Evolutionary conservation across 805 yeast species (phyloP), one percentile per base, ranked within the genome.

Genomic region (Lipomyces mesembrius): DNA sequence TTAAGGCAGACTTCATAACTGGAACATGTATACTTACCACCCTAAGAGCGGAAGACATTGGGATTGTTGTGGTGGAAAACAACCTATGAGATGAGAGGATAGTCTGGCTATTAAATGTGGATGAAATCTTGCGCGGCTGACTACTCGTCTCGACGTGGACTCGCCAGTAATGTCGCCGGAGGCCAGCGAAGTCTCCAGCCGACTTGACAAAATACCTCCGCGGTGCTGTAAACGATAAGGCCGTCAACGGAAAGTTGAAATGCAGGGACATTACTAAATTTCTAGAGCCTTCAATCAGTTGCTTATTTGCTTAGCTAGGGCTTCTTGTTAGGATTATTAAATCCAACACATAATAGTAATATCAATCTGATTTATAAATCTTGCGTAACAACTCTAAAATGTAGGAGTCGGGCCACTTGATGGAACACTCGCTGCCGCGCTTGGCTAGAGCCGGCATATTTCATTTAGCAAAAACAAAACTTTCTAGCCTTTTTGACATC

Each of bases 41-140:
- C 3, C 37, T 64, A 37, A 64, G 67, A 57, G 64, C 67, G 52
- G 61, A 14, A 52, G 63, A 57, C 63, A 60, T 64, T 60, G 35
- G 35, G 52, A 51, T 27, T 29, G 51, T 55, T 27, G 43, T 52
- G 2, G 60, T 35, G 34, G 67, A 49, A 46, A 59, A 60, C 12
- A 17, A 27, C 25, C 51, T 17, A n/a, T n/a, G 20, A 32, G 60
- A 46, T 14, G 17, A 61, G 57, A 34, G 25, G 25, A 43, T 17
- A 7, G 49, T 37, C 14, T 14, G 8, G 25, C 11, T 43, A 6
- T 17, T 17, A n/a, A 17, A 8, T 17, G 49, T 8, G 49, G 49
- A n/a, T 6, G 49, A 43, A 43, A 43, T 43, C 3, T 7, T n/a
- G n/a, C 49, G 49, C 20, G 22, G 49, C 49, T n/a, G 49, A 2